These are phyloP conservation scores for Antitrichia curtipendula DNA, from an alignment of 225 moss, liverwort and hornwort genomes.

Conservation along the genomic window DNA sequence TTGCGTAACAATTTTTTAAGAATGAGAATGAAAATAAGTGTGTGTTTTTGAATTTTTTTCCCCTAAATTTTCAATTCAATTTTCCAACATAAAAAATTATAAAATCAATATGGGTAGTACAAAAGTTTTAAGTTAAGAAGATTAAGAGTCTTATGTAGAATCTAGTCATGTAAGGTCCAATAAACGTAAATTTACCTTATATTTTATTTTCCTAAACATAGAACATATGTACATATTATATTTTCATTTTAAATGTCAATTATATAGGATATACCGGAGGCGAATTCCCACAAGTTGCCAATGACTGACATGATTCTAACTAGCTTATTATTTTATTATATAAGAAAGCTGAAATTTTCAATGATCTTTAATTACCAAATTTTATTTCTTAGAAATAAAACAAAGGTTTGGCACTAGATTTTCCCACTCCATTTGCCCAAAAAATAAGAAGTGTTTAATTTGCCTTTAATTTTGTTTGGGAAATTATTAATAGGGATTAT, in stretches of 20 bases:
- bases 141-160: background rate
- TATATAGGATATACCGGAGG: rapidly evolving
- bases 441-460: background rate
- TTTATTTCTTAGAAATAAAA: background rate
- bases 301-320: background rate
- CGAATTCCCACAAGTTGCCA: background rate
- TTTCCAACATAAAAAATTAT: background rate
- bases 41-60: too few relatives aligned
- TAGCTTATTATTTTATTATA: too few relatives aligned
- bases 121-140: background rate
- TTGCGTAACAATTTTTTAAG: rapidly evolving
- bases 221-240: background rate
- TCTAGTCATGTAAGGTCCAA: rapidly evolving
- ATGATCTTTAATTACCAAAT: background rate
- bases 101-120: background rate
- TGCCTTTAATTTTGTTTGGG: background rate
- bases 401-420: background rate
- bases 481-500: background rate
- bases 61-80: rapidly evolving
- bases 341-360: background rate
- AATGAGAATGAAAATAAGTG: rapidly evolving
- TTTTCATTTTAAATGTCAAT: background rate
- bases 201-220: too few relatives aligned
- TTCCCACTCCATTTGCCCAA: background rate
- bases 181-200: too few relatives aligned